Percentiles rank a stretch among this genome's conserved stretches.
phyloP scores from a whole-genome alignment of 768 basidiomycete genomes.

The Inosperma sp. region DNA sequence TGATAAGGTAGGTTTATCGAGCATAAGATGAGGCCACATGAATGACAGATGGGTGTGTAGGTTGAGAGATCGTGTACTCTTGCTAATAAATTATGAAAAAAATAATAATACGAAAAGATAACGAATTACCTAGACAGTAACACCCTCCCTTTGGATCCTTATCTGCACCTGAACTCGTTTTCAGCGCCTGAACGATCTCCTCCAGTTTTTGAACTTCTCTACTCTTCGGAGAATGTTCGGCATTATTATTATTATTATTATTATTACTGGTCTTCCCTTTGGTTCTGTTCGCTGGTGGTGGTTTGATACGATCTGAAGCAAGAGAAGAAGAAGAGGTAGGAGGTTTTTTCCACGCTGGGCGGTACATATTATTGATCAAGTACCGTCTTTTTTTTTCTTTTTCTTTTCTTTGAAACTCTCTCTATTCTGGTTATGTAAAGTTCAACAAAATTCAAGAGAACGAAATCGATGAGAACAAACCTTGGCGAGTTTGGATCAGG shows the following conservation, averaged over 20 bases:
- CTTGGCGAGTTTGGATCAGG: too few species aligned
- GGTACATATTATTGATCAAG: conserved; percentile 29
- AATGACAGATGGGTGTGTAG: conserved; percentile 50
- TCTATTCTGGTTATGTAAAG: too few species aligned
- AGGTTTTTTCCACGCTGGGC: conserved; percentile 42
- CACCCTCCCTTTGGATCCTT: conserved; percentile 63
- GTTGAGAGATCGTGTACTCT: conserved; percentile 53
- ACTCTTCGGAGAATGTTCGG: conserved; percentile 41
- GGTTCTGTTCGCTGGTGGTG: conserved; percentile 17
- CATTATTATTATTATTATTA: conserved; percentile 31
- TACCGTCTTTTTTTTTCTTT: too few species aligned
- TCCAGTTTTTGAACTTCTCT: conserved; percentile 46
- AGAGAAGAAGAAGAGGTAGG: conserved; percentile 40
- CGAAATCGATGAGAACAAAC: too few species aligned
- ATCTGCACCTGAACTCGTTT: conserved; percentile 27
- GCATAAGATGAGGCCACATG: conserved; percentile 64
- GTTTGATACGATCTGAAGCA: conserved; percentile 47
- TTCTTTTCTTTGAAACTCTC: too few species aligned
- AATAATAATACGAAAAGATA: not conserved
- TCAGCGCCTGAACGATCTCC: conserved; percentile 38
- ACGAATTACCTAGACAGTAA: conserved; percentile 56
- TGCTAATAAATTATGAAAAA: conserved; percentile 40
- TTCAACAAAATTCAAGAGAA: too few species aligned
- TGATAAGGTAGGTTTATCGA: conserved; percentile 48
- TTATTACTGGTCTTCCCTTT: conserved; percentile 28